Evolutionary conservation across 495 filamentous ascomycete genomes (phyloP), one percentile per base, ranked within the genome.

Genomic region (Hypoxylon fragiforme): DNA sequence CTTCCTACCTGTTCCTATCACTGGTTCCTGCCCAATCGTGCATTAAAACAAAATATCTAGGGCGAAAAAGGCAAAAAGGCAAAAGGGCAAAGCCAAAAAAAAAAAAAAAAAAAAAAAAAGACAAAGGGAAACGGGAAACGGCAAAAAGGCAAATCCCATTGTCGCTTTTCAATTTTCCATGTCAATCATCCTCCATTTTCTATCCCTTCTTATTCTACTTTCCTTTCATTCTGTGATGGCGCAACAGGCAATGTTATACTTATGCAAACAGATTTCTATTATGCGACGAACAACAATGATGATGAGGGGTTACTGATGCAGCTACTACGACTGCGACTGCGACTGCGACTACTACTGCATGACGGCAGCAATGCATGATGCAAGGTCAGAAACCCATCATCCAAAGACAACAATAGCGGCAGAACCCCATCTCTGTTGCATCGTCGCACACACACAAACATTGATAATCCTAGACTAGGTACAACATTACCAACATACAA

Each of bases 291-390:
- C 22, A 43, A 43, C 8, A 43, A 43, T 16, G 22, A 30, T 21
- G 19, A 26, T 2, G 19, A 42, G 11, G 20, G 11, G 24, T 28
- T 9, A 28, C 4, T 28, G 9, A 28, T 28, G 24, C 24, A 28
- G 9, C 24, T 9, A 28, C 24, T 9, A 28, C 24, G 4, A 28
- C 24, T 9, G n/a, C 39, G 4, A 21, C 19, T 40, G 19, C 34
- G 34, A 37, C 14, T 46, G 34, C 34, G 24, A 44, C 45, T 50
- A 39, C 31, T 49, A 40, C 49, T 54, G 50, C 50, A 55, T 51
- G 57, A 55, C 57, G 57, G 57, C 57, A 60, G 38, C 44, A 44
- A 54, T 60, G 57, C 57, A 54, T 60, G 46, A 55, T 61, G 57
- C 57, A 61, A 55, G 51, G 57, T 61, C 51, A 45, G 51, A 54